These are phyloP conservation scores for Candida stauntonica DNA, from an alignment of 805 yeast genomes.

Conservation along the genomic window DNA sequence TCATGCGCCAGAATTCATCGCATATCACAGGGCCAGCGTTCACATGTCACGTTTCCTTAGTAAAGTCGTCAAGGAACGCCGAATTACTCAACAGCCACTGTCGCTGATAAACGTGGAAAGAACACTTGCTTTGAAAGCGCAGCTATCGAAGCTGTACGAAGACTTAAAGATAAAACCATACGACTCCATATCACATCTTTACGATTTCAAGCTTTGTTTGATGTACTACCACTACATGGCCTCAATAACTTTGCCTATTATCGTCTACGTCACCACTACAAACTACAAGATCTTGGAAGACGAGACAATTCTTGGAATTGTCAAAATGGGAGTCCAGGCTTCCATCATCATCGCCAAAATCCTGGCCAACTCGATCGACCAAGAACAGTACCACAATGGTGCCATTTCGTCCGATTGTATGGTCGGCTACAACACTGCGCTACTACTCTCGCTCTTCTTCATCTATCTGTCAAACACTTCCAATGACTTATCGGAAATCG, in stretches of 20 bases:
- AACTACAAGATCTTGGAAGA: constrained; percentile 34
- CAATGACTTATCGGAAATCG: constrained; percentile 19
- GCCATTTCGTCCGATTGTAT: constrained; percentile 42
- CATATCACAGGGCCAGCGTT: constrained; percentile 32
- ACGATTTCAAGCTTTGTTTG: constrained; percentile 38
- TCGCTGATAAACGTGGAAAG: constrained; percentile 37
- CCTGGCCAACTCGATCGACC: constrained; percentile 26
- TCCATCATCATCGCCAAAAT: constrained; percentile 37
- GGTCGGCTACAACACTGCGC: constrained; percentile 39
- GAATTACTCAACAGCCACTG: constrained; percentile 35
- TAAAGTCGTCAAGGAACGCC: constrained; percentile 38
- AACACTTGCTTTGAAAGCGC: constrained; percentile 34
- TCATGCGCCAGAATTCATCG: constrained; percentile 25
- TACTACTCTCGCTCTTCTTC: constrained; percentile 39
- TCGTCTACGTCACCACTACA: constrained; percentile 36
- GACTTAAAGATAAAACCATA: constrained; percentile 30
- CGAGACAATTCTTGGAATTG: constrained; percentile 37
- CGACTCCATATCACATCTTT: constrained; percentile 27
- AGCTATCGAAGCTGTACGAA: constrained; percentile 32
- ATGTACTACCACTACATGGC: constrained; percentile 39
- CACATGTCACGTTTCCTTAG: constrained; percentile 35
- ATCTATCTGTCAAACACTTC: constrained; percentile 28
- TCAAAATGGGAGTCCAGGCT: constrained; percentile 38
- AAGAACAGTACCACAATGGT: constrained; percentile 34
- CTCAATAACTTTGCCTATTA: constrained; percentile 39